These are phyloP conservation scores for Geotrichum australiense DNA, from an alignment of 1,139 yeast genomes.

Conservation along the genomic window DNA sequence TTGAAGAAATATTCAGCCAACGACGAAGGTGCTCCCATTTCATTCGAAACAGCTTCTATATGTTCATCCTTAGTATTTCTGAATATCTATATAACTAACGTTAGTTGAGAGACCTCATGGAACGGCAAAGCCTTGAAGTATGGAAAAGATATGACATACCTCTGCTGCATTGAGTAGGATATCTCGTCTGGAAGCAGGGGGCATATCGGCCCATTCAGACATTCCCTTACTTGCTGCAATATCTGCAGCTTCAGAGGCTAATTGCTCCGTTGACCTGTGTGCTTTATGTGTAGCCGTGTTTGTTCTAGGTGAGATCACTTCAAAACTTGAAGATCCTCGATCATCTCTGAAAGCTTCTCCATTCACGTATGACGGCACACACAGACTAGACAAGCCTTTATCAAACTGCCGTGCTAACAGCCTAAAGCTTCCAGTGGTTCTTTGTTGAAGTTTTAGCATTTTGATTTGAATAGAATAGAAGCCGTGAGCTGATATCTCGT, in stretches of 20 bases:
- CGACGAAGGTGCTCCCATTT: constrained; percentile 13
- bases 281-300: constrained; percentile 3
- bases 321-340: constrained; percentile 4
- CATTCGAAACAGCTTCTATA: constrained; percentile 7
- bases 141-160: neutral
- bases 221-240: constrained; percentile 5
- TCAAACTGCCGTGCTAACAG: too few species aligned
- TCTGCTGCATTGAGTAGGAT: constrained; percentile 11
- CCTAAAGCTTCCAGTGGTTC: too few species aligned
- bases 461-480: too few species aligned
- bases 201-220: constrained; percentile 2
- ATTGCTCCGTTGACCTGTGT: constrained; percentile 4
- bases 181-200: constrained; percentile 8
- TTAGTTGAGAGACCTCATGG: neutral
- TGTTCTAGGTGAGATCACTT: constrained; percentile 12
- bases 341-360: neutral
- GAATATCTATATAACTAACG: neutral
- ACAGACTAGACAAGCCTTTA: too few species aligned
- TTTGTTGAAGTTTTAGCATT: too few species aligned
- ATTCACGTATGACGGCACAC: too few species aligned
- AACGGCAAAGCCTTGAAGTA: neutral
- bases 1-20: constrained; percentile 11
- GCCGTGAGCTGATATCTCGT: too few species aligned
- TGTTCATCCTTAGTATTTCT: neutral
- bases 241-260: constrained; percentile 12